Evolutionary conservation across 306 rosid genomes (phyloP).

Genomic region (Casuarina glauca): DNA sequence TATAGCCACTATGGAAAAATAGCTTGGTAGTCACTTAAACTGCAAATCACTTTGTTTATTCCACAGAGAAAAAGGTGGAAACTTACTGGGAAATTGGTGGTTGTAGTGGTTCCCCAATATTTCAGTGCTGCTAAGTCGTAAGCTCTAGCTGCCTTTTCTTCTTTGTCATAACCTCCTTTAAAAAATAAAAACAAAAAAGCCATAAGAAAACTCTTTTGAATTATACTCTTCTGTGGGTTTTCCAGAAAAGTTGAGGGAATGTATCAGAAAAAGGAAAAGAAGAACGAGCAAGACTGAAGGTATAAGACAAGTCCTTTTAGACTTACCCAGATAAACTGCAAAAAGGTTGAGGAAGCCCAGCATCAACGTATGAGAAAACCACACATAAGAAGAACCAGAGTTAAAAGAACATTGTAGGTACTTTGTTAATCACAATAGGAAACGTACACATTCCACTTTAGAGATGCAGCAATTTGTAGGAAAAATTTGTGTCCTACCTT

Average conservation of each 20-base stretch:
- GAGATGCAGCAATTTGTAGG: not conserved
- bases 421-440: not conserved
- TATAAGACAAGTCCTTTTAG: not conserved
- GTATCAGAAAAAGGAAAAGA: not conserved
- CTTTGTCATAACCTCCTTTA: conserved; percentile 92
- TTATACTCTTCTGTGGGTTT: not conserved
- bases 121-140: conserved; percentile 91
- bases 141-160: conserved; percentile 94
- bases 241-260: not conserved
- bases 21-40: conserved; percentile 12
- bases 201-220: not conserved
- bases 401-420: not conserved
- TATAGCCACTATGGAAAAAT: not conserved
- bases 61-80: not conserved
- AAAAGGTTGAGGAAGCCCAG: conserved; percentile 42
- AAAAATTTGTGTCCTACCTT: conserved; percentile 40
- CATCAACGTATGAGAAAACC: conserved; percentile 16
- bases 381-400: conserved; percentile 18
- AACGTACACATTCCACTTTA: not conserved
- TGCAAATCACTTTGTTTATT: not conserved
- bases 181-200: not conserved
- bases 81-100: conserved; percentile 89
- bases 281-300: not conserved
- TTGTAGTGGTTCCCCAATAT: conserved; percentile 94
- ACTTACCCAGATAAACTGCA: conserved; percentile 91